phyloP scores from a whole-genome alignment of 2,329 filamentous ascomycete species.

The Fusarium zealandicum region DNA sequence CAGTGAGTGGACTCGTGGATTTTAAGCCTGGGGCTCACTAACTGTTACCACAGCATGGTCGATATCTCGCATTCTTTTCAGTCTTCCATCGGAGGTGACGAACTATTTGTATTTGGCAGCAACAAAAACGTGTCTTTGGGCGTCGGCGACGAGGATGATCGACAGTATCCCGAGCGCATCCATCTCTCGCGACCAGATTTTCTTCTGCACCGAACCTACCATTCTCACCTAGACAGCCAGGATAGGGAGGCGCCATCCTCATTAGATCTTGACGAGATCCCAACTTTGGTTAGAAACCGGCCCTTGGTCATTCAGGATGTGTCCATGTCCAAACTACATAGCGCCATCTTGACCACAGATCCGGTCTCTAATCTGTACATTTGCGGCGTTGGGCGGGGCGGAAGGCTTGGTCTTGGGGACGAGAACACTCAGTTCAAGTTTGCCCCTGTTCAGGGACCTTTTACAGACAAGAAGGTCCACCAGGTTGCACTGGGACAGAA shows the following conservation, averaged over 20 bases:
- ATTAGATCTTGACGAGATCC: constrained; percentile 62
- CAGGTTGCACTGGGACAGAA: constrained; percentile 89
- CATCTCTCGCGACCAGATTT: constrained; percentile 77
- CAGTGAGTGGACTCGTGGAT: constrained; percentile 38
- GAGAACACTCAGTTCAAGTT: constrained; percentile 91
- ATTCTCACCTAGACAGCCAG: constrained; percentile 66
- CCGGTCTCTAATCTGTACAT: constrained; percentile 90
- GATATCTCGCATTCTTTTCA: constrained; percentile 28
- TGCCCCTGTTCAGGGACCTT: constrained; percentile 77
- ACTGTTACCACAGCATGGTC: constrained; percentile 28
- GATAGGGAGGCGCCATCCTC: constrained; percentile 44
- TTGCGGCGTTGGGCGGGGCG: constrained; percentile 89
- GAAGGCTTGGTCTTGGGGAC: constrained; percentile 86
- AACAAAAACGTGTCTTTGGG: constrained; percentile 95
- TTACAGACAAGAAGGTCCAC: constrained; percentile 76
- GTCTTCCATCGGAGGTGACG: constrained; percentile 66
- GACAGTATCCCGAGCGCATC: constrained; percentile 90
- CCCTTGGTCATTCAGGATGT: constrained; percentile 82
- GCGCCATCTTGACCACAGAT: constrained; percentile 85
- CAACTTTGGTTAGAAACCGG: constrained; percentile 73
- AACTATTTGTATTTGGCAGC: constrained; percentile 92
- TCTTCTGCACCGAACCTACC: constrained; percentile 75
- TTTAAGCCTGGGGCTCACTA: constrained; percentile 13
- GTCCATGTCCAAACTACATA: constrained; percentile 89
- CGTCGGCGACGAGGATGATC: constrained; percentile 93